Evolutionary conservation across 345 rosid genomes (phyloP).

Genomic region (Atalantia buxifolia): DNA sequence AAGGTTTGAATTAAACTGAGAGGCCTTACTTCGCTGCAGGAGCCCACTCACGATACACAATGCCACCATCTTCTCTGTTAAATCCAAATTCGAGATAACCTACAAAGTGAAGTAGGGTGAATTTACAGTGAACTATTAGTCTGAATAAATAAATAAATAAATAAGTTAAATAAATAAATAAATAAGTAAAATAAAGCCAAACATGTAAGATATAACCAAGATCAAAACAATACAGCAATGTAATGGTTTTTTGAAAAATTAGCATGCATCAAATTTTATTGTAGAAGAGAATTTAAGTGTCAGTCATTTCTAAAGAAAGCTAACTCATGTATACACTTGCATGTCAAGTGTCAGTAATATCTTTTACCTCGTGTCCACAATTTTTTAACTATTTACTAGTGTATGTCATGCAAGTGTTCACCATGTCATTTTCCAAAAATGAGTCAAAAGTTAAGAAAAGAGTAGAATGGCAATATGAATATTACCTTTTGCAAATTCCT

Average conservation of each 20-base stretch:
- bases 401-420: not conserved
- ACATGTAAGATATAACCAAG: not conserved
- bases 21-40: constrained; percentile 72
- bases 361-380: not conserved
- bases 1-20: not conserved
- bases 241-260: not conserved
- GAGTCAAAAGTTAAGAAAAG: not conserved
- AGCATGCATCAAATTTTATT: not conserved
- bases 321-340: not conserved
- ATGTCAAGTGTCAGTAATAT: not conserved
- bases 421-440: not conserved
- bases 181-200: not conserved
- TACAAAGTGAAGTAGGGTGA: constrained; percentile 21
- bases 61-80: constrained; percentile 53
- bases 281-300: not conserved
- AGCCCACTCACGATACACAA: constrained; percentile 80
- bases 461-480: constrained; percentile 1
- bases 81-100: constrained; percentile 74
- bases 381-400: not conserved
- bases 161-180: not conserved
- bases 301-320: not conserved
- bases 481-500: constrained; percentile 66
- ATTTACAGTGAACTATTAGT: not conserved
- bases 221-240: not conserved
- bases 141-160: not conserved